Evolutionary conservation across 2,329 filamentous ascomycete genomes (phyloP).

Genomic region (Botrytis sinoallii): DNA sequence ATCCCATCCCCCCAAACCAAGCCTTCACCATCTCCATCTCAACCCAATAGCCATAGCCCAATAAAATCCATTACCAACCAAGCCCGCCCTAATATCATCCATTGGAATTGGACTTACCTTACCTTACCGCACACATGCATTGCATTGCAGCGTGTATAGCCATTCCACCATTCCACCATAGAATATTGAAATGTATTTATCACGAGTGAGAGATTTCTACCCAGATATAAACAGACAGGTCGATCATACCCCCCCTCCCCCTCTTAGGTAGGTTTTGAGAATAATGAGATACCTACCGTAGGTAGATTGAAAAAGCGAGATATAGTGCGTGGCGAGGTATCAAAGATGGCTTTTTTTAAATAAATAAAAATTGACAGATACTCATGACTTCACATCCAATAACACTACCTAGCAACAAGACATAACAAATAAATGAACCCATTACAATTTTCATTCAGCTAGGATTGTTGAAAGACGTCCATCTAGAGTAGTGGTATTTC

Average conservation of each 20-base stretch:
- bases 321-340: background rate
- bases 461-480: background rate
- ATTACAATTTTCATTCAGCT: slow-evolving; percentile 6
- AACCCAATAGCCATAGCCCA: background rate
- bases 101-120: background rate
- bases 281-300: background rate
- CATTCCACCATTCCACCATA: background rate
- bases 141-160: background rate
- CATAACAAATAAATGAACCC: background rate
- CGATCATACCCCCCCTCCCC: too few relatives aligned
- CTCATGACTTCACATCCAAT: background rate
- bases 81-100: background rate
- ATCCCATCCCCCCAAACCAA: background rate
- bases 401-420: background rate
- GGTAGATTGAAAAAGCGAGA: background rate
- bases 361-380: too few relatives aligned
- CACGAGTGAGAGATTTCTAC: background rate
- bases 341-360: background rate
- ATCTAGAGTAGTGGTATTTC: slow-evolving; percentile 16
- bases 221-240: background rate
- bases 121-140: background rate
- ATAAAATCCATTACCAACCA: background rate
- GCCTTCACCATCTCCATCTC: background rate
- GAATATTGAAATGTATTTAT: background rate
- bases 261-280: background rate